Base-by-base conservation (phyloP, 306 rosid genomes). In the Psophocarpus tetragonolobus region DNA sequence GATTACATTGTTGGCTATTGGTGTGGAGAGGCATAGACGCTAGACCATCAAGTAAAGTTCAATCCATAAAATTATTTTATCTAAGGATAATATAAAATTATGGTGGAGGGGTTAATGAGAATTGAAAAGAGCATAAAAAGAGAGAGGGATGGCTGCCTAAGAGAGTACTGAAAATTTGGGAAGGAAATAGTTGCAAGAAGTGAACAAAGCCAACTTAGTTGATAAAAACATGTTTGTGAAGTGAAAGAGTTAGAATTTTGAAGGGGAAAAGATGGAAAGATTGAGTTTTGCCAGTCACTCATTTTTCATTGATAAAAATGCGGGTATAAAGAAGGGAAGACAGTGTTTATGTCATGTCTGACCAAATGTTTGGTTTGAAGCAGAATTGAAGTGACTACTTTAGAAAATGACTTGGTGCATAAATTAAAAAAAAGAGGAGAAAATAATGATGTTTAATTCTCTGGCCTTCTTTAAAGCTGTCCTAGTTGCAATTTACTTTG, bases 131-230 rank as follows among this genome's bases (percentile, higher is more conserved):
- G 33, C 26, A 56, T 3, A 76, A 8, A 24, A 64, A 66, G 68
- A 71, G 21, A 36, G 35, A 47, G 71, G 84, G 54, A 35, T 53
- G 36, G 44, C 8, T 12, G 61, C 21, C 0, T 32, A 18, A 6
- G 65, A 68, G 7, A 48, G n/a, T 44, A 78, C 78, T 27, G 86
- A 79, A 47, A 36, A 7, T 0, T 44, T 79, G n/a, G n/a, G n/a
- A n/a, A n/a, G n/a, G n/a, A n/a, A n/a, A n/a, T n/a, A n/a, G 78
- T 18, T 75, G 74, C 57, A 38, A 24, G 23, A n/a, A 9, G 66
- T 74, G 12, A 84, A 70, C 58, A 3, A 4, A n/a, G 62, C 1
- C 51, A 45, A 21, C 0, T 39, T 74, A 0, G 21, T 6, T 58
- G 38, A 51, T 6, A 38, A 32, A 29, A 10, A 27, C 1, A 48